Base-by-base conservation (phyloP, 2,329 filamentous ascomycete genomes). In the Xylaria sp. region DNA sequence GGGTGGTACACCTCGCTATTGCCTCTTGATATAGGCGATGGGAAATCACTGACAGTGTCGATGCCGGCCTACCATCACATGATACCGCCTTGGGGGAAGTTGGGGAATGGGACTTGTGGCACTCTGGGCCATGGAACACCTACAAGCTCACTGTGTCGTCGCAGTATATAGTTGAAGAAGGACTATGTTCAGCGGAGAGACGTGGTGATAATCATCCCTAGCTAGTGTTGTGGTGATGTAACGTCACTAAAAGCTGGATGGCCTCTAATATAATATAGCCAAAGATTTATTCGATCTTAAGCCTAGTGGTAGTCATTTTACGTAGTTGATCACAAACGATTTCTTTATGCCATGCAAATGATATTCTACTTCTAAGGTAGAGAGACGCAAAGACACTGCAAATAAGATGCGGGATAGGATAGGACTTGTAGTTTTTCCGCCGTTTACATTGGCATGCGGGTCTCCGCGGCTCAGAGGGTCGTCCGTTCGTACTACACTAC, bases 1-100 rank as follows among this genome's bases (percentile, higher is more conserved):
- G n/a, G 18, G 2, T 37, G 10, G 18, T 2, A n/a, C 10, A 3
- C 10, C 18, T 37, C n/a, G 15, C 18, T 54, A 5, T 2, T 7
- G 18, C 50, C 18, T 37, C 20, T 20, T 6, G 18, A n/a, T 10
- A 55, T 9, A 13, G 1, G 7, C 4, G 12, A 46, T 25, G n/a
- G 20, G 10, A 7, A 20, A 37, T 4, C 6, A 32, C 18, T 20
- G 28, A 23, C 34, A 28, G 32, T 55, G 9, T 55, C 4, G 2
- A 37, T 55, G 52, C 52, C 4, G 32, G 32, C 28, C 15, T 44
- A 44, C 63, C 51, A 41, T 65, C 63, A 34, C 10, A 52, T 18
- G 10, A 18, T 59, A 32, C 18, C 23, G 37, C 52, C 23, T 20
- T 34, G 23, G 32, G 37, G 25, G 5, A 59, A 34, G 34, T 52